These are phyloP conservation scores for Lentinus tigrinus DNA, from an alignment of 768 basidiomycete species.

Conservation along the genomic window DNA sequence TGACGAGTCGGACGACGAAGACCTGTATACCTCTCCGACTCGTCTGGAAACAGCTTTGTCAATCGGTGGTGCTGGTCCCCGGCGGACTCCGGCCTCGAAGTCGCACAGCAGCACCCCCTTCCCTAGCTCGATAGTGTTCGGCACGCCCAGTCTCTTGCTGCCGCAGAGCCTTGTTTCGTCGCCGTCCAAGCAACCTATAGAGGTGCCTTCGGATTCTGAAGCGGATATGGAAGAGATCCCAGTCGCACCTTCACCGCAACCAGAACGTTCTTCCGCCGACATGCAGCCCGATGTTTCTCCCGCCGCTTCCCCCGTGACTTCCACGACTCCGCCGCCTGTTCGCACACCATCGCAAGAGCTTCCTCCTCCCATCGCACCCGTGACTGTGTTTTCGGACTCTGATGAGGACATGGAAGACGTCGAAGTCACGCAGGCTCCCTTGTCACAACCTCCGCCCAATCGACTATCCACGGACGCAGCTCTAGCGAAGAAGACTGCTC, in stretches of 20 bases:
- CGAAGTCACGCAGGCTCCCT: constrained; percentile 28
- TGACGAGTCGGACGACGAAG: constrained; percentile 37
- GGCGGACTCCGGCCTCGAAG: constrained; percentile 19
- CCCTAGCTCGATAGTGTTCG: constrained; percentile 33
- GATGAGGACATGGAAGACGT: constrained; percentile 47
- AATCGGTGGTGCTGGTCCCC: constrained; percentile 58
- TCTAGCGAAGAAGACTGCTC: background rate
- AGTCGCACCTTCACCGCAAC: background rate
- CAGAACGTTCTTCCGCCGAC: background rate
- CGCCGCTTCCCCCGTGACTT: no score
- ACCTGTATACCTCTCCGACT: constrained; percentile 50
- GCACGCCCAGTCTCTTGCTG: constrained; percentile 35
- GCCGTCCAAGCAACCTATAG: background rate
- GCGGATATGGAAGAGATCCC: constrained; percentile 38
- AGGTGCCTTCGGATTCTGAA: constrained; percentile 26
- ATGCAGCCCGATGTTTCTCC: background rate
- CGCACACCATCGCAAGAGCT: background rate
- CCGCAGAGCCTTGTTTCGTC: background rate
- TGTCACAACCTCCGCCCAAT: background rate
- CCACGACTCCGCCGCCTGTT: background rate
- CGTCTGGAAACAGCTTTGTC: constrained; percentile 67
- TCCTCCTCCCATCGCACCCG: no score
- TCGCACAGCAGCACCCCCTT: background rate
- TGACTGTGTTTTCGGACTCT: constrained; percentile 1
- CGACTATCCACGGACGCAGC: background rate